phyloP scores from a whole-genome alignment of 305 asterid genomes.

The Striga hermonthica region DNA sequence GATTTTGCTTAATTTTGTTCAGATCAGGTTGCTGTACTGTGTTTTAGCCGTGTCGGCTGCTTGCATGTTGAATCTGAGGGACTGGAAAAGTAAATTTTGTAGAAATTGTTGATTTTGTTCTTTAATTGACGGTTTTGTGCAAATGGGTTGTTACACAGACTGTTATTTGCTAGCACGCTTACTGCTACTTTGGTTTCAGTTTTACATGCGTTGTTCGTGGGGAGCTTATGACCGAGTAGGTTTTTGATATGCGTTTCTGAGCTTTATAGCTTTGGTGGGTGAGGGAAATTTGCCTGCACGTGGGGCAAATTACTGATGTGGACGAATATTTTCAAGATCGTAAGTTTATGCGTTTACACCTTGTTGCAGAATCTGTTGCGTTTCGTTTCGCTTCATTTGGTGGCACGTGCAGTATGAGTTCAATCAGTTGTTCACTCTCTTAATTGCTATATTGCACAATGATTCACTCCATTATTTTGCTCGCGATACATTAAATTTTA shows the following conservation, averaged over 20 bases:
- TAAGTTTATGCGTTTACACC: constrained; percentile 39
- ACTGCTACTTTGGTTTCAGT: constrained; percentile 27
- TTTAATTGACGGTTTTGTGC: constrained; percentile 13
- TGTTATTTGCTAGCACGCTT: background rate
- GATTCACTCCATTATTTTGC: background rate
- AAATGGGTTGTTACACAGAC: constrained; percentile 5
- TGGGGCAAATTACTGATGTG: constrained; percentile 65
- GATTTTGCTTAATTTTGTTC: constrained; percentile 10
- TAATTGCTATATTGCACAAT: constrained; percentile 19
- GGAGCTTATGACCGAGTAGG: constrained; percentile 28
- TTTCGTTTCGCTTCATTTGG: background rate
- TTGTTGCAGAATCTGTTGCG: constrained; percentile 6
- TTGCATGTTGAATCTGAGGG: constrained; percentile 23
- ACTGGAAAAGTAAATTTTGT: constrained; percentile 13
- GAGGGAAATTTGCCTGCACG: constrained; percentile 30
- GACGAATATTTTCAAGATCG: constrained; percentile 96
- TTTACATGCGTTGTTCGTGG: constrained; percentile 24
- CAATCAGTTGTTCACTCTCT: constrained; percentile 4
- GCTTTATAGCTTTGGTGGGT: constrained; percentile 29
- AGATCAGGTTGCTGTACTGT: constrained; percentile 31
- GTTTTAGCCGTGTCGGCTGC: constrained; percentile 3
- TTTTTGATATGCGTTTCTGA: constrained; percentile 29
- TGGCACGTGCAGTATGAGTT: constrained; percentile 1
- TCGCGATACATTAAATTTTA: background rate
- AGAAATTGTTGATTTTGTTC: background rate